Base-by-base conservation (phyloP, 2,329 filamentous ascomycete genomes). In the Byssothecium circinans region DNA sequence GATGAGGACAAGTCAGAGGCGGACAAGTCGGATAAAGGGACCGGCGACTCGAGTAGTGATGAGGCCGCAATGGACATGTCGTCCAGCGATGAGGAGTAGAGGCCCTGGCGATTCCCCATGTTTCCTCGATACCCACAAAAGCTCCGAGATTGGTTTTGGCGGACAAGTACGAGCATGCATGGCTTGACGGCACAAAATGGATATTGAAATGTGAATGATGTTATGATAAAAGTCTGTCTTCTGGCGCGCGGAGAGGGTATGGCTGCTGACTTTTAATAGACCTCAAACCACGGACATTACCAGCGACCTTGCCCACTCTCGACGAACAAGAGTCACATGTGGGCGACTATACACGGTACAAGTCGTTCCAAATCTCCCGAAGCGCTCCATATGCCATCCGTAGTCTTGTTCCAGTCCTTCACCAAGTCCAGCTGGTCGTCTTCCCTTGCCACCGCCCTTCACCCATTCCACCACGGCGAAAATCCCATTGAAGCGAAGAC, bases 1-100 rank as follows among this genome's bases (percentile, higher is more conserved):
- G 10, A 25, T 10, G 23, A 41, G 76, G 74, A 57, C 76, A 76
- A 59, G 74, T 76, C 53, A 53, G 86, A 79, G 68, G 80, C 67
- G 49, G 71, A 78, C 60, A 95, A 95, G 75, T 80, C 89, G 62
- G 78, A 80, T 48, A 81, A 88, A 59, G 84, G 86, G 40, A 83
- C 75, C 49, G 64, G 85, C 39, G 78, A 79, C 30, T 82, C 86
- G 44, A 25, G 80, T 46, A 78, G 79, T 36, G 76, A 74, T 2
- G 75, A 74, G 18, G 81, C 80, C 2, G 76, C 76, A 35, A 83
- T 83, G 41, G 75, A 77, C 18, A 83, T 83, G 80, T 88, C 85
- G 49, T 87, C 89, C 63, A 87, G 89, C 58, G 88, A 92, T 65
- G 82, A 79, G 58, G 61, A 64, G 35, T 65, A 55, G 36, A 43